Conservation (phyloP, 2,329 filamentous ascomycete genomes). For the Paecilomyces sp. region DNA sequence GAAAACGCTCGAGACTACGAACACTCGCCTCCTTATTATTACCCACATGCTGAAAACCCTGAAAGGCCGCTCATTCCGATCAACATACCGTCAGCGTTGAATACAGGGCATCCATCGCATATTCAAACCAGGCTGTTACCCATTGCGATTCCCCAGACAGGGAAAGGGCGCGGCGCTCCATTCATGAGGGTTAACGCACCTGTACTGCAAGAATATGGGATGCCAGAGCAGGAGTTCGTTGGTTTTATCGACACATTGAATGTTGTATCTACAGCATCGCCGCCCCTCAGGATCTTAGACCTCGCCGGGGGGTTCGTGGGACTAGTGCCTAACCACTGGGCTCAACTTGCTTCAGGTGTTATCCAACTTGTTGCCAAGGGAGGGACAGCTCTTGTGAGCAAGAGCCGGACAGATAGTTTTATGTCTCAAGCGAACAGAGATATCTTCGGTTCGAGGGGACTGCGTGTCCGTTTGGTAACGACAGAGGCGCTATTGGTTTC, state of each 20-base stretch:
- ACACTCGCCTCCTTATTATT: too few species aligned
- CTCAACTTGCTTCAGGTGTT: background rate
- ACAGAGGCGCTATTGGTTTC: background rate
- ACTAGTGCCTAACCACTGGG: constrained; percentile 7
- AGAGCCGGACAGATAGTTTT: constrained; percentile 2
- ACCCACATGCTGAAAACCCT: too few species aligned
- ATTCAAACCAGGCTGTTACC: background rate
- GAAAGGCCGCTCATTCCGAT: too few species aligned
- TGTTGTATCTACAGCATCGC: constrained; percentile 6
- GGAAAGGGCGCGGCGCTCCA: constrained; percentile 1
- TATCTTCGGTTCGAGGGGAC: constrained; percentile 1
- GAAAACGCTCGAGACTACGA: too few species aligned
- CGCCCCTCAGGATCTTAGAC: constrained; percentile 5
- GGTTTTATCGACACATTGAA: constrained; percentile 8
- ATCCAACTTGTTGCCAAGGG: constrained; percentile 2
- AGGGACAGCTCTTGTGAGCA: background rate
- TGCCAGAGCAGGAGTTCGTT: constrained; percentile 6
- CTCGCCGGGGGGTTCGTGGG: constrained; percentile 5
- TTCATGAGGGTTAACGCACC: constrained; percentile 9
- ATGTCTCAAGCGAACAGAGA: background rate
- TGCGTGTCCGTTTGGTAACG: background rate
- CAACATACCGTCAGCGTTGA: too few species aligned
- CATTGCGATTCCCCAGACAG: constrained; percentile 7
- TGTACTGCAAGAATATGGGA: constrained; percentile 2
- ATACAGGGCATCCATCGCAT: too few species aligned